A percentile compares a stretch with the other conserved stretches of the same genome.
Evolutionary conservation across 2,329 filamentous ascomycete genomes (phyloP).

Genomic region (Proliferodiscus dingleyae): DNA sequence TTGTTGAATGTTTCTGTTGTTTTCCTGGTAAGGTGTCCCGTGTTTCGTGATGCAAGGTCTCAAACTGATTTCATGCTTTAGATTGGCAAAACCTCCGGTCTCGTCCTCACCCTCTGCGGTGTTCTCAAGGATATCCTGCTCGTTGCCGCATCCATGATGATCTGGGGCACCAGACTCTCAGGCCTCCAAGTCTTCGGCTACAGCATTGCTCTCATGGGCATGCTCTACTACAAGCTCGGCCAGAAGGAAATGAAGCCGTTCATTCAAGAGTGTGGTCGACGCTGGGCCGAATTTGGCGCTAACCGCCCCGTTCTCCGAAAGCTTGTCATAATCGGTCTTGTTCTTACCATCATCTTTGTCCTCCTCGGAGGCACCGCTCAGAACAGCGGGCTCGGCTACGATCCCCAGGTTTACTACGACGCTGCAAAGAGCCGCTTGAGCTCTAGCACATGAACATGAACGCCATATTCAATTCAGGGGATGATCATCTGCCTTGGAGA

Average conservation of each 20-base stretch:
- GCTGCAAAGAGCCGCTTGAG: conserved; percentile 22
- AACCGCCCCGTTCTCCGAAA: conserved; percentile 74
- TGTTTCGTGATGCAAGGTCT: conserved; percentile 4
- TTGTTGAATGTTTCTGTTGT: conserved; percentile 81
- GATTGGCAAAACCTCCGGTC: conserved; percentile 84
- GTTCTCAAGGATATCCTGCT: conserved; percentile 86
- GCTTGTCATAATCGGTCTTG: conserved; percentile 62
- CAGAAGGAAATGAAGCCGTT: conserved; percentile 80
- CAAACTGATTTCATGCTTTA: conserved; percentile 31
- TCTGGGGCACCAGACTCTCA: conserved; percentile 73
- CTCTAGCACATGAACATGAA: too few relatives aligned
- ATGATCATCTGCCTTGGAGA: conserved; percentile 2
- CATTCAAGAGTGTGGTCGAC: conserved; percentile 63
- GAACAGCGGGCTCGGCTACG: conserved; percentile 50
- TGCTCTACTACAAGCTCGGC: conserved; percentile 83
- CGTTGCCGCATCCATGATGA: conserved; percentile 72
- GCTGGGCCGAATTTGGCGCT: conserved; percentile 82
- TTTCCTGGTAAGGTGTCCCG: conserved; percentile 61
- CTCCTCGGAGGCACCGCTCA: conserved; percentile 65
- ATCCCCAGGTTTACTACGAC: conserved; percentile 37
- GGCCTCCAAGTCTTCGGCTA: conserved; percentile 79
- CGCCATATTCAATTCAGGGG: too few relatives aligned
- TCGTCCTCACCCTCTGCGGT: conserved; percentile 81
- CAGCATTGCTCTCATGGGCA: conserved; percentile 70
- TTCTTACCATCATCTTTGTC: conserved; percentile 61